These are phyloP conservation scores for Populus davidiana DNA, from an alignment of 345 rosid species.

Conservation along the genomic window DNA sequence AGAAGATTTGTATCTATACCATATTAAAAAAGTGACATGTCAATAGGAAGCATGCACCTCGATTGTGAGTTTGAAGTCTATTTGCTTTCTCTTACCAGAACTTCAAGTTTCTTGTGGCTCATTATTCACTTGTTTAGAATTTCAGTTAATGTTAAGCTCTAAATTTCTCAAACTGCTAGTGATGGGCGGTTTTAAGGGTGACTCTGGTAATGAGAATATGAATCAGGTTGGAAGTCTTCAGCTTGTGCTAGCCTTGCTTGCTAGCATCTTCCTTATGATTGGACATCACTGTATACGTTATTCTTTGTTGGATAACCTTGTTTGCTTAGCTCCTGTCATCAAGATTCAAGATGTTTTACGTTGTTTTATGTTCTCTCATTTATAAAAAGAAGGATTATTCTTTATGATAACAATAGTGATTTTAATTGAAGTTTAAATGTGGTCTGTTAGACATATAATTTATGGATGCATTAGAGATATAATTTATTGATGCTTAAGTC, in stretches of 20 bases:
- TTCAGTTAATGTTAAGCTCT: neutral
- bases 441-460: constrained; percentile 1
- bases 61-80: neutral
- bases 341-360: neutral
- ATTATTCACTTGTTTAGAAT: neutral
- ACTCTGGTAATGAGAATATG: neutral
- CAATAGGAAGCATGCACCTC: neutral
- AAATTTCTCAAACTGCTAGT: neutral
- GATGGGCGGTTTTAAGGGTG: neutral
- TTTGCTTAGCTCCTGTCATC: neutral
- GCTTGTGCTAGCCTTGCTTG: neutral
- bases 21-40: neutral
- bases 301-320: neutral
- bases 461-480: constrained; percentile 1
- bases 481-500: neutral
- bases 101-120: neutral
- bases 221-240: neutral
- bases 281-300: neutral
- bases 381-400: neutral
- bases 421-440: neutral
- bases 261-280: neutral
- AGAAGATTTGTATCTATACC: neutral
- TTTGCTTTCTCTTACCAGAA: neutral
- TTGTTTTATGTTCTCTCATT: neutral
- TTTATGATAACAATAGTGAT: too few relatives aligned